Evolutionary conservation across 768 basidiomycete species (phyloP), one percentile per base, ranked within the genome.

Genomic region (Leucogyrophana mollusca): DNA sequence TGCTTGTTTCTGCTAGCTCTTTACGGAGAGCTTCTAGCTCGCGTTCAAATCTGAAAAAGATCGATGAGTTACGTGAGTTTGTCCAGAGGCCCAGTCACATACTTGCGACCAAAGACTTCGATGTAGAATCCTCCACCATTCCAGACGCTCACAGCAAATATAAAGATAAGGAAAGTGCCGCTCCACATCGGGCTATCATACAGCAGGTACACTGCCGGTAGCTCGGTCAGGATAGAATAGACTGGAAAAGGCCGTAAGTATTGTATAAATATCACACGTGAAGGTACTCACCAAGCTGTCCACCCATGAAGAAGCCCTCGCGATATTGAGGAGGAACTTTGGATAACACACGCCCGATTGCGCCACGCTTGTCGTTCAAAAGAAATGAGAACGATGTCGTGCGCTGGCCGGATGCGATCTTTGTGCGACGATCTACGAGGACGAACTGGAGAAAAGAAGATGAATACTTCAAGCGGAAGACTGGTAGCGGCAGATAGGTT

Each of bases 41-140:
- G 21, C 90, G 82, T 65, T 96, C 94, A 56, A 96, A 96, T 63
- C 93, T 94, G 55, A 1, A 10, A 39, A 21, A 43, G 32, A 36
- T 13, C 13, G 47, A 36, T 47, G n/a, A 51, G 45, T 25, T 36
- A 16, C 4, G 33, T 30, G 51, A 30, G 13, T 7, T 30, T 30
- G 6, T 30, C 13, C 13, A 30, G 27, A 30, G 13, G 27, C 27
- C 13, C 20, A 50, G 48, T 47, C 20, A 79, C 90, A 55, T 52
- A 94, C 94, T 96, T 95, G 69, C 94, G 82, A 22, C 94, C 94
- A 60, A 95, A 96, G 16, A 96, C 94, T 64, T 96, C 94, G 44
- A 96, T 94, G 64, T 96, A 96, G 73, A 85, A 96, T 2, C 90
- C 90, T 18, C 89, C 93, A 9, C 94, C 94, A 60, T 97, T 98